Conservation (phyloP, 148 eudicot genomes). For the Selenicereus undatus region DNA sequence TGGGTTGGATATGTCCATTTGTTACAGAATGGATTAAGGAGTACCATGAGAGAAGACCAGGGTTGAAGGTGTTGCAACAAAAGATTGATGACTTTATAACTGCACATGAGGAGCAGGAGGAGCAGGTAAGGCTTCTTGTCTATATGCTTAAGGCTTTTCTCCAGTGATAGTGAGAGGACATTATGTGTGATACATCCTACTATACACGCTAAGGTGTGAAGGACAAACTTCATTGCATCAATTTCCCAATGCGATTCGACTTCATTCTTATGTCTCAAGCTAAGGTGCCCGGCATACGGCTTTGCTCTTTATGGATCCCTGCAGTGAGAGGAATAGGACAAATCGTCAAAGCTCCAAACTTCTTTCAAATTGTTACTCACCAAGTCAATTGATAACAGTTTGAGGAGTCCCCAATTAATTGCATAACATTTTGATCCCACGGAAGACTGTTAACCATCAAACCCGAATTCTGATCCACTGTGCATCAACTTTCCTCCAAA, state of each 20-base stretch:
- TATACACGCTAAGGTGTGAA: background rate
- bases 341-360: no score
- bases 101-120: constrained; percentile 57
- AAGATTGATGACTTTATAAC: constrained; percentile 74
- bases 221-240: background rate
- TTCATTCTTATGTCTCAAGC: background rate
- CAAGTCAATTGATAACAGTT: no score
- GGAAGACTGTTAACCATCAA: no score
- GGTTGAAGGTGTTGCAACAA: constrained; percentile 66
- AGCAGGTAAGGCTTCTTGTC: constrained; percentile 50
- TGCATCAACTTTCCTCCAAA: no score
- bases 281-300: background rate
- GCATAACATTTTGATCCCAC: no score
- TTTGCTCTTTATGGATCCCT: background rate
- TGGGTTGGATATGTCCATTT: background rate
- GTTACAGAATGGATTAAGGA: constrained; percentile 69
- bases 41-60: constrained; percentile 66
- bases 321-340: background rate
- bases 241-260: background rate
- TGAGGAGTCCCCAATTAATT: no score
- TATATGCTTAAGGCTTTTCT: background rate
- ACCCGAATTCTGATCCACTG: no score
- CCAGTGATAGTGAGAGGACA: background rate
- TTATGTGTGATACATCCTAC: background rate
- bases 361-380: no score